phyloP scores from a whole-genome alignment of 768 basidiomycete species.

The Panaeolus papilionaceus region DNA sequence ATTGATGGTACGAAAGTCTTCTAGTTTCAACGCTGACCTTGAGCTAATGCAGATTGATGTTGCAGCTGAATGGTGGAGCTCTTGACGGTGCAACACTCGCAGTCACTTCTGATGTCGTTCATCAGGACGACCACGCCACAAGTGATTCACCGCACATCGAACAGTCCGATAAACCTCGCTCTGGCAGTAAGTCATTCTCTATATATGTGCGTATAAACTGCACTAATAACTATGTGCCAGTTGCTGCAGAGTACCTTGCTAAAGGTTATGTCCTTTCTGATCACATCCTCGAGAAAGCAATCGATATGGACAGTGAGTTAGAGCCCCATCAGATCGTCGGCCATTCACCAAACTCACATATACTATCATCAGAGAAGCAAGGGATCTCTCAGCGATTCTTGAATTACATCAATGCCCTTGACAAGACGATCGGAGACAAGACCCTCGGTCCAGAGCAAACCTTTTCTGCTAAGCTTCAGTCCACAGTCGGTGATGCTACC shows the following conservation, averaged over 20 bases:
- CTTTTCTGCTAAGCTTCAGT: constrained; percentile 73
- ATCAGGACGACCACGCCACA: constrained; percentile 54
- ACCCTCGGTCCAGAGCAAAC: constrained; percentile 85
- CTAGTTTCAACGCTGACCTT: constrained; percentile 1
- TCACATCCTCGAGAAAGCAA: constrained; percentile 75
- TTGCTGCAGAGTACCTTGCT: constrained; percentile 94
- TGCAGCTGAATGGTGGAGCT: constrained; percentile 73
- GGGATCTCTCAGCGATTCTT: constrained; percentile 92
- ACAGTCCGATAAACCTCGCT: constrained; percentile 92
- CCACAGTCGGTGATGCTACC: constrained; percentile 65
- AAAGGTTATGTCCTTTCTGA: constrained; percentile 88
- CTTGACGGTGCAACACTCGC: constrained; percentile 74
- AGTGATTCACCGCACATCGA: constrained; percentile 52
- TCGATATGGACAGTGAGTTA: constrained; percentile 72
- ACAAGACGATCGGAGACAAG: constrained; percentile 70
- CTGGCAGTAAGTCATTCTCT: constrained; percentile 62
- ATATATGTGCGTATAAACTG: not conserved
- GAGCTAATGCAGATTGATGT: not conserved
- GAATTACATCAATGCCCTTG: constrained; percentile 75
- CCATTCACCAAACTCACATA: not conserved
- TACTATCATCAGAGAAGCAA: constrained; percentile 58
- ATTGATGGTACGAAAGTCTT: constrained; percentile 60
- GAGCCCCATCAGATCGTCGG: too few species aligned
- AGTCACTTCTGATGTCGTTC: constrained; percentile 73
- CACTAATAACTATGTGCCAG: constrained; percentile 38